Base-by-base conservation (phyloP, 768 basidiomycete genomes). In the Auricularia sp. region DNA sequence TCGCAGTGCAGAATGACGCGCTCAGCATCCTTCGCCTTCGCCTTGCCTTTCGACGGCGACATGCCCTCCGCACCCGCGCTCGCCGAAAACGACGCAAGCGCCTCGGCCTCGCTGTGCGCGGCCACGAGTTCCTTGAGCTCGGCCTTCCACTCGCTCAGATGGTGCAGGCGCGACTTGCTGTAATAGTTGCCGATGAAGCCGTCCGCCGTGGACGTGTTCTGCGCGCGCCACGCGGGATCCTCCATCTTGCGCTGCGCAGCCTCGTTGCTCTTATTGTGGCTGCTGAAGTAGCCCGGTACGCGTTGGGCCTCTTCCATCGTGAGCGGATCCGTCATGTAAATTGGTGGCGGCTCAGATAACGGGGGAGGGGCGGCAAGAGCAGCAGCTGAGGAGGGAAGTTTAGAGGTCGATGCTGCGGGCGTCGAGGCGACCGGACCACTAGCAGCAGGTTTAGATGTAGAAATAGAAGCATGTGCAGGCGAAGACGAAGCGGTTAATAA, bases 1-100 rank as follows among this genome's bases (percentile, higher is more conserved):
- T 94, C 92, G 69, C 90, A 92, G 70, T 94, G 92, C 90, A 94
- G 91, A 70, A 93, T 89, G 10, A 90, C 84, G 16, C 82, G 81
- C 54, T 85, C 82, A 39, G 79, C 68, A 21, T 79, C 77, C 59
- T 74, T 76, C 16, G 78, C 83, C 69, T 80, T 85, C 66, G 77
- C 80, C 72, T 85, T 87, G 54, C 78, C 81, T 68, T 87, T 78
- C 21, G 73, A 70, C 47, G 85, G 82, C 7, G 85, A 83, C 18
- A 51, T 42, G 39, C 39, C 47, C 11, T 5, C 14, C 11, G 63
- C 64, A 65, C 54, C 76, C 70, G 29, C 29, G 29, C 29, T 29
- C 29, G 29, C 29, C 29, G 29, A 29, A 29, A 29, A 29, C 29
- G 29, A 29, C 29, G 29, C 29, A 29, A 29, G 29, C 29, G 33